phyloP scores from a whole-genome alignment of 139 green algal genomes.

The Coelastrella sp. region DNA sequence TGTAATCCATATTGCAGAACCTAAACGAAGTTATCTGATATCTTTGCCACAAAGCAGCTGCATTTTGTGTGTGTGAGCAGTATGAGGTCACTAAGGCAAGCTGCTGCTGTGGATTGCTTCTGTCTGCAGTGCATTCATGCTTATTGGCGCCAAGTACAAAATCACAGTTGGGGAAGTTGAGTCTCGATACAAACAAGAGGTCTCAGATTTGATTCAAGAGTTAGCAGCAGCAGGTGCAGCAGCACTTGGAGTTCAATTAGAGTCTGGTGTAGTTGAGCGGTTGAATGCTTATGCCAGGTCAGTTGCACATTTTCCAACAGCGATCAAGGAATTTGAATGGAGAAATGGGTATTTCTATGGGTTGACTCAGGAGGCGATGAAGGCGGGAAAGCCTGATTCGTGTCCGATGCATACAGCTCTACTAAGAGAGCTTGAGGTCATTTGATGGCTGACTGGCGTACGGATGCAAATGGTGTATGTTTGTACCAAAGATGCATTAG shows the following conservation, averaged over 20 bases:
- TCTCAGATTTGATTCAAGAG: conserved; percentile 85
- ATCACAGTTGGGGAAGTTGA: conserved; percentile 93
- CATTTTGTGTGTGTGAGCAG: too few relatives aligned
- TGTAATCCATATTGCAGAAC: too few relatives aligned
- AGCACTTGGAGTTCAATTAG: conserved; percentile 77
- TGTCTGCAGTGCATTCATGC: conserved; percentile 89
- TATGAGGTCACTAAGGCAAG: too few relatives aligned
- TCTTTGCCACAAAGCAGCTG: too few relatives aligned
- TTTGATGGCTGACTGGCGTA: too few relatives aligned
- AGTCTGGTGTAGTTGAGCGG: conserved; percentile 74
- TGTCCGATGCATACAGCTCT: conserved; percentile 88
- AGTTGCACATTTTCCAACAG: conserved; percentile 97
- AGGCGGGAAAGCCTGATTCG: conserved; percentile 82
- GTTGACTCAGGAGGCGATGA: conserved; percentile 69
- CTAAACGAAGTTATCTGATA: too few relatives aligned
- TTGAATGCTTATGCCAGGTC: conserved; percentile 89
- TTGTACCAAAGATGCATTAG: background rate
- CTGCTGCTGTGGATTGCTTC: background rate
- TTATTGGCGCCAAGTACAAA: conserved; percentile 87
- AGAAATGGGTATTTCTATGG: conserved; percentile 97
- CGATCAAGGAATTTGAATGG: conserved; percentile 99
- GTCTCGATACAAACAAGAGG: conserved; percentile 74
- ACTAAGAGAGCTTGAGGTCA: conserved; percentile 73
- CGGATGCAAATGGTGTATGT: too few relatives aligned
- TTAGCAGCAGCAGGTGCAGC: conserved; percentile 74